Conservation (phyloP, 1,284 basidiomycete genomes). For the Ceratorhiza oryzae-sativae region DNA sequence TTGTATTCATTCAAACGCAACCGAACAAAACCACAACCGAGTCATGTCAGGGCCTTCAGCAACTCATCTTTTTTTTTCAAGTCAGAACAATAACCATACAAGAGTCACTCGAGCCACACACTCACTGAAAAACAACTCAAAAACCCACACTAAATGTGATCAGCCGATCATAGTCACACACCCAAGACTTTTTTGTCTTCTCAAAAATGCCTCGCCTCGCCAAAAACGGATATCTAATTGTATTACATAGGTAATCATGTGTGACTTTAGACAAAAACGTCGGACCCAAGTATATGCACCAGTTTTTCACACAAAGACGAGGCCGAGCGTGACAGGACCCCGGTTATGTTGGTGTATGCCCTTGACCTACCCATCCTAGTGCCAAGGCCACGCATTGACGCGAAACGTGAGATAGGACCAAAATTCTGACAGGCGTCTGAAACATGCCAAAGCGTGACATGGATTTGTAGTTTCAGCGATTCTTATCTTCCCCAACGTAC, state of each 20-base stretch:
- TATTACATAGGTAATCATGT: neutral
- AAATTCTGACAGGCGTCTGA: neutral
- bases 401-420: neutral
- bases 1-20: neutral
- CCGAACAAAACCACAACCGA: neutral
- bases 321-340: constrained; percentile 13
- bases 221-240: constrained; percentile 2
- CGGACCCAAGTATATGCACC: neutral
- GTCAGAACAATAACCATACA: neutral
- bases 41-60: neutral
- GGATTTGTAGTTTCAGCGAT: neutral
- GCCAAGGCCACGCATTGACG: neutral
- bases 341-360: neutral
- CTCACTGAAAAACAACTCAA: neutral
- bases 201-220: neutral
- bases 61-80: neutral
- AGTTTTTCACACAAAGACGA: neutral
- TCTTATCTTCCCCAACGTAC: neutral
- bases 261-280: neutral
- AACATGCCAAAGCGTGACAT: neutral
- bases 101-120: neutral
- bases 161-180: neutral
- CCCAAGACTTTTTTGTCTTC: neutral
- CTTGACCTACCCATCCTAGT: neutral
- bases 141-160: neutral